Evolutionary conservation across 257 asterid species (phyloP).

Genomic region (Ballota nigra): DNA sequence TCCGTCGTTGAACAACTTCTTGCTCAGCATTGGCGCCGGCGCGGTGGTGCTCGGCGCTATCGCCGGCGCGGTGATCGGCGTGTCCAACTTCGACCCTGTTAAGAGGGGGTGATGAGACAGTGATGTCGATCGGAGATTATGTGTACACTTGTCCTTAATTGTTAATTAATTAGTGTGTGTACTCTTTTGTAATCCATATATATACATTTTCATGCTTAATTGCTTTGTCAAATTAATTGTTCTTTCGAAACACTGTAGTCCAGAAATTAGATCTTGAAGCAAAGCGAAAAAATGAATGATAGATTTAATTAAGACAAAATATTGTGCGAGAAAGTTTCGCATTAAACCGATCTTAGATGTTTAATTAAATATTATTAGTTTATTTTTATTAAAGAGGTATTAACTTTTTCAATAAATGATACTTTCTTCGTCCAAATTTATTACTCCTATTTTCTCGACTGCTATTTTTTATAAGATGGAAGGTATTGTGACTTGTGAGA

Average conservation of each 20-base stretch:
- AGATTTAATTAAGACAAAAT: too few species aligned
- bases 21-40: constrained; percentile 70
- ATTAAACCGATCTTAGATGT: too few species aligned
- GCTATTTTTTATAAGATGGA: too few species aligned
- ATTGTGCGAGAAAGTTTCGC: too few species aligned
- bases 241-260: too few species aligned
- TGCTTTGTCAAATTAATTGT: not conserved
- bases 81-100: constrained; percentile 72
- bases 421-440: too few species aligned
- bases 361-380: too few species aligned
- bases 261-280: not conserved
- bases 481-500: too few species aligned
- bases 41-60: constrained; percentile 48
- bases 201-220: not conserved
- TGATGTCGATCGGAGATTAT: not conserved
- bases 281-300: too few species aligned
- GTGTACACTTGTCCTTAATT: not conserved
- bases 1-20: constrained; percentile 65
- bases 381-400: too few species aligned
- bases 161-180: not conserved
- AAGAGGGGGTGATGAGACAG: constrained; percentile 37
- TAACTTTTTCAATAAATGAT: too few species aligned
- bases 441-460: too few species aligned
- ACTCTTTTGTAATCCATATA: not conserved
- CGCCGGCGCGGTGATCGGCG: constrained; percentile 52